A percentile compares a stretch with the other conserved stretches of the same genome.
phyloP scores from a whole-genome alignment of 2,329 filamentous ascomycete genomes.

The Tolypocladium endophyticum region DNA sequence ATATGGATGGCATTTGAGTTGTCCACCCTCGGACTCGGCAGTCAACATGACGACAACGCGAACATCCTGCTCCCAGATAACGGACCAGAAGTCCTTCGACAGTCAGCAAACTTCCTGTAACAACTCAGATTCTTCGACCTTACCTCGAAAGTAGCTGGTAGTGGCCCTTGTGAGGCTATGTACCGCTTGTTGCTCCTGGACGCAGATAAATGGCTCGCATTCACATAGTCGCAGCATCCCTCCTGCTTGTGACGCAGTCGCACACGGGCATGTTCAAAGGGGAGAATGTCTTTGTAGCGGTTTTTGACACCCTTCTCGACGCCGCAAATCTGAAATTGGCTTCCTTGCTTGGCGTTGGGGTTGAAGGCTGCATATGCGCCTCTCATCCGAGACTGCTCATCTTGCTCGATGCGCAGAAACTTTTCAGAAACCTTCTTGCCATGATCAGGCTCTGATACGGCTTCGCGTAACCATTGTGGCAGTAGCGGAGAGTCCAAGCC shows the following conservation, averaged over 20 bases:
- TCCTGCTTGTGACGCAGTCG: conserved; percentile 57
- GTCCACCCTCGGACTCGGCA: conserved; percentile 84
- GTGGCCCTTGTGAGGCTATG: conserved; percentile 88
- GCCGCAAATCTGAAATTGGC: conserved; percentile 65
- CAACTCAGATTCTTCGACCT: conserved; percentile 27
- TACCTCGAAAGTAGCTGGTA: conserved; percentile 85
- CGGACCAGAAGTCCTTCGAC: conserved; percentile 86
- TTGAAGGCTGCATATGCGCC: conserved; percentile 51
- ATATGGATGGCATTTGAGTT: conserved; percentile 90
- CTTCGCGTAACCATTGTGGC: conserved; percentile 68
- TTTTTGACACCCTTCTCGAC: conserved; percentile 95
- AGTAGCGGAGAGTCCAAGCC: conserved; percentile 41
- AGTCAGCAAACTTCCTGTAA: conserved; percentile 13
- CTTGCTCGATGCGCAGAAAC: conserved; percentile 74
- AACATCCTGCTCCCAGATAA: conserved; percentile 93
- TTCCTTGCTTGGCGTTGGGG: conserved; percentile 17
- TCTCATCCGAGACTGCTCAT: conserved; percentile 87
- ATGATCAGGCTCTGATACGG: conserved; percentile 55
- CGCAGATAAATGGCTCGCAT: conserved; percentile 78
- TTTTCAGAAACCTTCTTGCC: conserved; percentile 74
- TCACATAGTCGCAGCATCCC: conserved; percentile 84
- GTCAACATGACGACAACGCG: conserved; percentile 95
- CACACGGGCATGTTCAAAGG: conserved; percentile 88
- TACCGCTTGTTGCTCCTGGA: conserved; percentile 81
- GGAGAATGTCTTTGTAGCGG: conserved; percentile 94